A percentile compares a stretch with the other conserved stretches of the same genome.
phyloP scores from a whole-genome alignment of 805 yeast genomes.

The Yamadazyma paraphyllophila region DNA sequence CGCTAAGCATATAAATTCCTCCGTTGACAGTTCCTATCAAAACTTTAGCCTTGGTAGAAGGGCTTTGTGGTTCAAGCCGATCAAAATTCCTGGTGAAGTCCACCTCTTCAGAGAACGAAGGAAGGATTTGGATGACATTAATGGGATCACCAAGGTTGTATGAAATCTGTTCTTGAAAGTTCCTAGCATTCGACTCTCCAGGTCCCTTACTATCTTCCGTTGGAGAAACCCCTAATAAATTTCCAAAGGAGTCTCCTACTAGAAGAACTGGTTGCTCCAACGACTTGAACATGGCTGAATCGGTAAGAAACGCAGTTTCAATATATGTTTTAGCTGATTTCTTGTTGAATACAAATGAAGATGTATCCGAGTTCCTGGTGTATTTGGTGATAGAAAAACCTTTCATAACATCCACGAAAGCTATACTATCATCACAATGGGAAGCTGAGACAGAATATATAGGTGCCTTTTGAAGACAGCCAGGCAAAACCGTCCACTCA shows the following conservation, averaged over 20 bases:
- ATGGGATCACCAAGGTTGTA: conserved; percentile 30
- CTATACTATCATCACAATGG: background rate
- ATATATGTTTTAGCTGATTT: background rate
- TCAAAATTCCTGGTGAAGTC: conserved; percentile 12
- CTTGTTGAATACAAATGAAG: background rate
- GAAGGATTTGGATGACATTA: conserved; percentile 19
- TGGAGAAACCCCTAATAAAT: conserved; percentile 16
- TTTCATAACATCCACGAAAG: conserved; percentile 19
- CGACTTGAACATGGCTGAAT: background rate
- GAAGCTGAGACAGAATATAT: conserved; percentile 10
- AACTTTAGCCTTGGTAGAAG: conserved; percentile 8
- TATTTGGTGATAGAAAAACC: conserved; percentile 11
- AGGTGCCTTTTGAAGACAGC: conserved; percentile 12
- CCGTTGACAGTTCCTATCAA: conserved; percentile 30
- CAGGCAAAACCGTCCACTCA: conserved; percentile 15
- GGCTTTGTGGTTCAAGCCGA: background rate
- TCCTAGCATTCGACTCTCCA: conserved; percentile 3
- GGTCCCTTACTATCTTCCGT: background rate
- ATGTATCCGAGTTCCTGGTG: background rate
- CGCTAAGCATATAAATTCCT: conserved; percentile 20
- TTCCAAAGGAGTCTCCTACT: conserved; percentile 31
- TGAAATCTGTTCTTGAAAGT: conserved; percentile 12
- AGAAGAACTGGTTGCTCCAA: conserved; percentile 9
- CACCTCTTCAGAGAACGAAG: background rate
- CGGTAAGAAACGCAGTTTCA: conserved; percentile 7